Evolutionary conservation across 768 basidiomycete species (phyloP).

Genomic region (Amanita muscaria): DNA sequence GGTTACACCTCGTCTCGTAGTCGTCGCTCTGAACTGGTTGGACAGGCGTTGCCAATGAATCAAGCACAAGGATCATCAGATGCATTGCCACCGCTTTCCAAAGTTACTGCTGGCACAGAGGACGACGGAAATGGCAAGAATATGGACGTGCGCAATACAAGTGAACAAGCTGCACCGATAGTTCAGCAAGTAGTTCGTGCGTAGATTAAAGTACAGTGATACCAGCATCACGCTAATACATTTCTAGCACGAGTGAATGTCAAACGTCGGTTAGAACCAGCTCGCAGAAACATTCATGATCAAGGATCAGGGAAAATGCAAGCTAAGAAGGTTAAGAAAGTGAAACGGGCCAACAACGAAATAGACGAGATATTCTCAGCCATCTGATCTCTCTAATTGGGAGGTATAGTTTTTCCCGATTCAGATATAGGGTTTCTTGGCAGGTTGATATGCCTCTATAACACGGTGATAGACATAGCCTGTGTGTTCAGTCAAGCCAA

Average conservation of each 20-base stretch:
- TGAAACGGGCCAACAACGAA: constrained; percentile 32
- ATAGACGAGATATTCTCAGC: constrained; percentile 50
- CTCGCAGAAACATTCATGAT: background rate
- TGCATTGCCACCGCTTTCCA: background rate
- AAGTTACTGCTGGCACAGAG: no score
- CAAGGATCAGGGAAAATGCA: constrained; percentile 22
- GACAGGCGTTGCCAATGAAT: background rate
- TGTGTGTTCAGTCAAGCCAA: no score
- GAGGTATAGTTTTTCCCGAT: background rate
- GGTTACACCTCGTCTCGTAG: background rate
- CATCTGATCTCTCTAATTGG: background rate
- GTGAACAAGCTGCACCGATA: no score
- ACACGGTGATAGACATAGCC: no score
- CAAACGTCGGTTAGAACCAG: background rate
- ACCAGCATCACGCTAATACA: no score
- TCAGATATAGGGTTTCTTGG: background rate
- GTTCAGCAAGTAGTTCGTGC: no score
- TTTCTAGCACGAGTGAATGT: no score
- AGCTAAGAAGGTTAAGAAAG: constrained; percentile 23
- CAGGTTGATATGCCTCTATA: background rate
- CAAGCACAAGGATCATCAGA: background rate
- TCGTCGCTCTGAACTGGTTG: background rate
- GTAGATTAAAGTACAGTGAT: no score
- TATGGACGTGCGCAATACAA: no score
- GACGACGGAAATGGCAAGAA: no score